A percentile compares a stretch with the other conserved stretches of the same genome.
Evolutionary conservation across 2,329 filamentous ascomycete genomes (phyloP).

Genomic region (Aspergillus sergii): DNA sequence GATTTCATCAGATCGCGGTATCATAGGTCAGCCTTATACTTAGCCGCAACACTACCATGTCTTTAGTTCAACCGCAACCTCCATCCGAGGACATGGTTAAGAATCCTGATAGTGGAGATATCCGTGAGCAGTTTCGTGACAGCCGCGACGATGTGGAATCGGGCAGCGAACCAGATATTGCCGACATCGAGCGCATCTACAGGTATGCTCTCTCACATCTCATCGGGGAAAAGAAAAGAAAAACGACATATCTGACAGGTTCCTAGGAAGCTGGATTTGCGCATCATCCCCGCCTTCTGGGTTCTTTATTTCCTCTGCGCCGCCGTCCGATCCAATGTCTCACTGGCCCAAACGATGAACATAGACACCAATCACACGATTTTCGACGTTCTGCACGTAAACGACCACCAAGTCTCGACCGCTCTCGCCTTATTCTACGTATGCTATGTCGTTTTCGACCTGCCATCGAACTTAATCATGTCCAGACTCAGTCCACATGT

Average conservation of each 20-base stretch:
- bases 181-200: constrained; percentile 43
- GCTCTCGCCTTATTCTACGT: constrained; percentile 89
- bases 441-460: constrained; percentile 86
- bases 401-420: constrained; percentile 76
- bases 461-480: constrained; percentile 88
- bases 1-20: not conserved
- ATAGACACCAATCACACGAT: constrained; percentile 69
- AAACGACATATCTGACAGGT: constrained; percentile 1
- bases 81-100: constrained; percentile 9
- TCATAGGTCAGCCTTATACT: constrained; percentile 1
- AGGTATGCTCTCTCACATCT: constrained; percentile 23
- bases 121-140: constrained; percentile 10
- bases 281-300: constrained; percentile 78
- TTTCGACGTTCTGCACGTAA: constrained; percentile 72
- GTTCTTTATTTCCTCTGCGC: constrained; percentile 88
- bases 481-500: constrained; percentile 78
- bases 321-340: constrained; percentile 87
- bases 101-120: constrained; percentile 3
- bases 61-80: not conserved
- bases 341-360: constrained; percentile 96
- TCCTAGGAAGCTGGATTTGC: constrained; percentile 58
- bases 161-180: constrained; percentile 32
- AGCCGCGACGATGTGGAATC: constrained; percentile 25
- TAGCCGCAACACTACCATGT: constrained; percentile 7
- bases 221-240: not conserved